Percentiles rank a stretch among this genome's conserved stretches.
Conservation (phyloP, 176 grass and related monocot species). For the bread wheat (Triticum aestivum) region DNA sequence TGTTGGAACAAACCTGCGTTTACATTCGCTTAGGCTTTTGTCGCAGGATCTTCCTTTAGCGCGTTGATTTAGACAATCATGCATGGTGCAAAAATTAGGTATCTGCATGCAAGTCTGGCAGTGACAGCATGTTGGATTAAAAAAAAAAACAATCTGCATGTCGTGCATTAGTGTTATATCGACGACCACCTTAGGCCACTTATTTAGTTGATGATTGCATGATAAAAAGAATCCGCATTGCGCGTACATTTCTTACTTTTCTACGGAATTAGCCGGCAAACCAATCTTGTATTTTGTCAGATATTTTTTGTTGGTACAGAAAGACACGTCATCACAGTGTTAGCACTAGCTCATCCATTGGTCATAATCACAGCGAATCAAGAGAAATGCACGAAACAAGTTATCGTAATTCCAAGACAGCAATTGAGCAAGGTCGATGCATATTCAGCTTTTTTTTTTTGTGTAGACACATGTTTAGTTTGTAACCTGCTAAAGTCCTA, state of each 20-base stretch:
- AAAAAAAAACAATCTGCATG: no score
- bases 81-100: conserved; percentile 20
- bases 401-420: background rate
- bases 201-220: background rate
- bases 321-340: background rate
- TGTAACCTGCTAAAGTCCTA: background rate
- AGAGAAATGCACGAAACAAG: conserved; percentile 14
- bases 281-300: background rate
- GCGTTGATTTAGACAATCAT: background rate
- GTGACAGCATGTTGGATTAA: background rate
- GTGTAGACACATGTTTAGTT: no score
- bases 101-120: background rate
- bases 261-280: background rate
- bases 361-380: background rate
- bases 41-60: background rate
- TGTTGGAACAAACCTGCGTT: no score
- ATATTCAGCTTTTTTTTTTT: background rate
- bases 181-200: background rate
- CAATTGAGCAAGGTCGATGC: conserved; percentile 1
- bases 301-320: background rate
- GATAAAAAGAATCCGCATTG: background rate
- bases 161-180: no score
- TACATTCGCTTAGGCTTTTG: background rate
- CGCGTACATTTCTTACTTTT: background rate
- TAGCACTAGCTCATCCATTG: background rate